These are phyloP conservation scores for Xylariaceae sp. DNA, from an alignment of 2,329 filamentous ascomycete genomes.

Conservation along the genomic window DNA sequence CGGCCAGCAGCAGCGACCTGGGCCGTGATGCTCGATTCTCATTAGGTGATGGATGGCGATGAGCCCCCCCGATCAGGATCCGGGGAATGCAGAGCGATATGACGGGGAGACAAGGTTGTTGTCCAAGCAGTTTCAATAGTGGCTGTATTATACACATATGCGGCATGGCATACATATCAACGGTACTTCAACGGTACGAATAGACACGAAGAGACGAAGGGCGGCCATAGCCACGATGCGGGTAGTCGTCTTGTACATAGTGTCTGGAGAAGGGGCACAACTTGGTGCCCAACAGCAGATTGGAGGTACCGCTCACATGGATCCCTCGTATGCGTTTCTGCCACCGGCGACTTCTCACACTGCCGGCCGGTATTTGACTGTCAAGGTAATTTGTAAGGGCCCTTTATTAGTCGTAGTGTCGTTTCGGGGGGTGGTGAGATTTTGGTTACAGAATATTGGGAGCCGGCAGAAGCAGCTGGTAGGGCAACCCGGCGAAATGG, in stretches of 20 bases:
- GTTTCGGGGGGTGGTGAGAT: neutral
- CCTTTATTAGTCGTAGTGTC: no score
- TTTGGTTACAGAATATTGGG: constrained; percentile 1
- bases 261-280: neutral
- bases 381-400: neutral
- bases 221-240: no score
- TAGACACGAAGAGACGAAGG: neutral
- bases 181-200: neutral
- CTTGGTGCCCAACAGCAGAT: constrained; percentile 9
- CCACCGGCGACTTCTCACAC: constrained; percentile 18
- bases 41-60: constrained; percentile 5
- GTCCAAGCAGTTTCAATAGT: constrained; percentile 12
- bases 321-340: constrained; percentile 6
- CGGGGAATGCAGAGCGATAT: neutral
- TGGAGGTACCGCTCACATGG: neutral
- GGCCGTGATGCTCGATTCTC: constrained; percentile 6
- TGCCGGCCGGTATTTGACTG: constrained; percentile 14
- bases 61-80: neutral
- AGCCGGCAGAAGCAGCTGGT: neutral
- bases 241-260: no score
- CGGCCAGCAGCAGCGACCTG: neutral
- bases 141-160: constrained; percentile 9
- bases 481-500: neutral
- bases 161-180: constrained; percentile 4
- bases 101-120: constrained; percentile 8